Evolutionary conservation across 139 green algal species (phyloP).

Genomic region (Edaphochlamys debaryana): DNA sequence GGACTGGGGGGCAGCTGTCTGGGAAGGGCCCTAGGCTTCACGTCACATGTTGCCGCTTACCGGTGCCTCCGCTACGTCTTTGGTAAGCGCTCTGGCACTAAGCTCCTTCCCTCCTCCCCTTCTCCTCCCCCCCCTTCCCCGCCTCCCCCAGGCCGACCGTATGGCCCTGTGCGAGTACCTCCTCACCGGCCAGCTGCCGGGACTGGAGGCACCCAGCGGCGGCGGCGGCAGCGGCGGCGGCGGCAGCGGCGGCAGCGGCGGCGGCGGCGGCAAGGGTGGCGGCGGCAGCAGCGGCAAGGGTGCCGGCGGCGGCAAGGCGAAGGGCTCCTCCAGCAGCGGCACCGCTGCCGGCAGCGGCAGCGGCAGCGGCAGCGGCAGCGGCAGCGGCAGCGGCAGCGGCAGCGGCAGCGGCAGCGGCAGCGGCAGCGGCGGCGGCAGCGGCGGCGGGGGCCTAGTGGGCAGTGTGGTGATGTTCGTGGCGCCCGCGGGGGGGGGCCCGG

Average conservation of each 20-base stretch:
- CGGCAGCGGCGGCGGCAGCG: not conserved
- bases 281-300: too few species aligned
- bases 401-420: not conserved
- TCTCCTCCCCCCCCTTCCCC: not conserved
- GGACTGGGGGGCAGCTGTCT: too few species aligned
- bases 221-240: not conserved
- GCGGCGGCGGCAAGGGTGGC: not conserved
- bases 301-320: too few species aligned
- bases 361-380: not conserved
- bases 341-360: too few species aligned
- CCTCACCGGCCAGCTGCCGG: slow-evolving; percentile 46
- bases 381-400: not conserved
- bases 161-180: slow-evolving; percentile 42
- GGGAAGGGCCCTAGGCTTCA: too few species aligned
- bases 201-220: not conserved
- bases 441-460: slow-evolving; percentile 35
- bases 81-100: too few species aligned
- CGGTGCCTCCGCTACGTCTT: too few species aligned
- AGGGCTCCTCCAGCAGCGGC: too few species aligned
- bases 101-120: not conserved
- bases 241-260: slow-evolving; percentile 42
- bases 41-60: too few species aligned
- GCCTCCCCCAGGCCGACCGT: slow-evolving; percentile 18
- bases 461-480: slow-evolving; percentile 56
- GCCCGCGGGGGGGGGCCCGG: slow-evolving; percentile 9